Percentiles rank a stretch among this genome's conserved stretches.
Conservation (phyloP, 306 rosid species). For the Sophora flavescens region DNA sequence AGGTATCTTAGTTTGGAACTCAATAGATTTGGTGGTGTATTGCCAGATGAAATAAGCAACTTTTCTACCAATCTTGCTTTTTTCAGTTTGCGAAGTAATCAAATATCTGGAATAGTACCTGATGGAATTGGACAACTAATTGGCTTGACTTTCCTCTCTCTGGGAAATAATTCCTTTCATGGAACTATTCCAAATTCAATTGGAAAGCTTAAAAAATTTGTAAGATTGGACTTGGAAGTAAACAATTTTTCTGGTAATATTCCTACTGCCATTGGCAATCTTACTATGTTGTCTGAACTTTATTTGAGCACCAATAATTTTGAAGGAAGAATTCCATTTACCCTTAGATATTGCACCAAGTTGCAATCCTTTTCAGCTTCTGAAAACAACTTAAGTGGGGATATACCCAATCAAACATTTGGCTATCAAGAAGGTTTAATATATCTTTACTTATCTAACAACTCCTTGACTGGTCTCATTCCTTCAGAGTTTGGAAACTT, state of each 20-base stretch:
- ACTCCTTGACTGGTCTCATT: conserved; percentile 34
- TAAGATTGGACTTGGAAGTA: not conserved
- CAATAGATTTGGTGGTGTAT: conserved; percentile 38
- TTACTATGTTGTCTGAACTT: conserved; percentile 28
- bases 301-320: conserved; percentile 4
- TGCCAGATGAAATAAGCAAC: conserved; percentile 36
- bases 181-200: conserved; percentile 46
- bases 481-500: conserved; percentile 41
- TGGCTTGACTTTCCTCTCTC: not conserved
- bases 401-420: conserved; percentile 35
- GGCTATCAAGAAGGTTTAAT: conserved; percentile 14
- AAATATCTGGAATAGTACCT: conserved; percentile 43
- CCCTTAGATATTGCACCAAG: conserved; percentile 23
- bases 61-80: not conserved
- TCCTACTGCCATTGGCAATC: conserved; percentile 35
- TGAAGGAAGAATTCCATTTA: conserved; percentile 45
- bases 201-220: conserved; percentile 33
- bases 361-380: not conserved
- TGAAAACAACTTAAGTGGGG: conserved; percentile 22
- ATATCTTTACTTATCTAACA: not conserved
- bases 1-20: accelerated
- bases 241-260: conserved; percentile 37
- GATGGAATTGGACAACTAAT: conserved; percentile 43
- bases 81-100: not conserved
- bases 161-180: not conserved